phyloP scores from a whole-genome alignment of 2,329 filamentous ascomycete genomes.

The Aspergillus novoparasiticus region DNA sequence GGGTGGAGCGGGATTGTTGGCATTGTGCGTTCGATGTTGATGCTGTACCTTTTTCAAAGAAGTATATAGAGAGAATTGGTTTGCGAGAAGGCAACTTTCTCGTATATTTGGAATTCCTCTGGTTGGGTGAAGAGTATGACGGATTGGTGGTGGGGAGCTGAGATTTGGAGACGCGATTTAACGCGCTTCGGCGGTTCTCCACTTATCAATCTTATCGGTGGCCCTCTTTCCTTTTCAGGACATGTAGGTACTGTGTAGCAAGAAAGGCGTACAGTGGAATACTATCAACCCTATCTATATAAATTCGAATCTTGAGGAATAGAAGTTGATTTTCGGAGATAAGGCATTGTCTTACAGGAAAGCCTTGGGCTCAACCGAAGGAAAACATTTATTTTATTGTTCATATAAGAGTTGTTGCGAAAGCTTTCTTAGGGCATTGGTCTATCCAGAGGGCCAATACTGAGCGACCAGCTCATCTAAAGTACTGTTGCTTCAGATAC shows the following conservation, averaged over 20 bases:
- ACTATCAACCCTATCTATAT: background rate
- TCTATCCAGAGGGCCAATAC: too few relatives aligned
- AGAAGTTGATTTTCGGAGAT: too few relatives aligned
- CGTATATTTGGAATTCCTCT: background rate
- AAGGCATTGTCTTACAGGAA: too few relatives aligned
- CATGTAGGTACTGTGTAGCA: background rate
- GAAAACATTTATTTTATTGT: too few relatives aligned
- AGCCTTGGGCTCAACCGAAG: too few relatives aligned
- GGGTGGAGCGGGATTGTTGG: slow-evolving; percentile 46
- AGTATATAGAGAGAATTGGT: background rate
- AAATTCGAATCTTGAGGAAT: background rate
- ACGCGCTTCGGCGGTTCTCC: background rate
- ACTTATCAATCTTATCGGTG: background rate
- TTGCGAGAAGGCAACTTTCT: too few relatives aligned
- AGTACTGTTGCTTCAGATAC: too few relatives aligned
- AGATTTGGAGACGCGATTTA: background rate
- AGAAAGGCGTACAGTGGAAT: background rate
- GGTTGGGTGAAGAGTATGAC: background rate
- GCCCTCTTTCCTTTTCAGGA: background rate
- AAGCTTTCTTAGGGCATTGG: too few relatives aligned
- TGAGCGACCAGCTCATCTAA: too few relatives aligned
- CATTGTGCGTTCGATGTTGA: slow-evolving; percentile 30
- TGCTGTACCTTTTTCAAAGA: background rate
- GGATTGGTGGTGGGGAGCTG: background rate
- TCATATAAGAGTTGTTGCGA: too few relatives aligned